These are phyloP conservation scores for Puccinellia tenuiflora DNA, from an alignment of 176 grass and related monocot genomes.

Conservation along the genomic window DNA sequence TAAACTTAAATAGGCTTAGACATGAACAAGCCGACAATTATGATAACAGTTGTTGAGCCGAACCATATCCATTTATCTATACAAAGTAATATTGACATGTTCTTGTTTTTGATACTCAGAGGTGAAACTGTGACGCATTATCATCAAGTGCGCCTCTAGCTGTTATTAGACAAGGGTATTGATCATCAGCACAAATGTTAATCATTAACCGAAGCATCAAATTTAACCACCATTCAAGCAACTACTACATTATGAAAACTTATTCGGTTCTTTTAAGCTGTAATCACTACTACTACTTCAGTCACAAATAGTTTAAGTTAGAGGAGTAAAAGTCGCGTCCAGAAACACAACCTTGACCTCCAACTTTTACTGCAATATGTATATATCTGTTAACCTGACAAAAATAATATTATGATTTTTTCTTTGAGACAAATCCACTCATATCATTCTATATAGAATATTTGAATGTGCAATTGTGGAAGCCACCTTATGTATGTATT, in stretches of 20 bases:
- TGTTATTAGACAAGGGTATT: background rate
- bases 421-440: background rate
- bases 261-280: background rate
- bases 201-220: background rate
- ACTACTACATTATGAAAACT: background rate
- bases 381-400: background rate
- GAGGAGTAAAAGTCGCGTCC: background rate
- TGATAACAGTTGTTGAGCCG: background rate
- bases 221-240: background rate
- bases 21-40: background rate
- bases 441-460: background rate
- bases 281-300: background rate
- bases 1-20: background rate
- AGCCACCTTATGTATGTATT: background rate
- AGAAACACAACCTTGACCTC: background rate
- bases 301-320: background rate
- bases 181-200: background rate
- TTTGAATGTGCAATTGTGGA: background rate
- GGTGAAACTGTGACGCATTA: background rate
- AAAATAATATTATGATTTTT: background rate
- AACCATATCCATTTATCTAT: background rate
- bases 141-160: conserved; percentile 5
- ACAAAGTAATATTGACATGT: background rate
- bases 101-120: background rate
- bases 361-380: background rate